A percentile compares a stretch with the other conserved stretches of the same genome.
phyloP scores from a whole-genome alignment of 1,284 basidiomycete species.

The Rhodotorula sp. region DNA sequence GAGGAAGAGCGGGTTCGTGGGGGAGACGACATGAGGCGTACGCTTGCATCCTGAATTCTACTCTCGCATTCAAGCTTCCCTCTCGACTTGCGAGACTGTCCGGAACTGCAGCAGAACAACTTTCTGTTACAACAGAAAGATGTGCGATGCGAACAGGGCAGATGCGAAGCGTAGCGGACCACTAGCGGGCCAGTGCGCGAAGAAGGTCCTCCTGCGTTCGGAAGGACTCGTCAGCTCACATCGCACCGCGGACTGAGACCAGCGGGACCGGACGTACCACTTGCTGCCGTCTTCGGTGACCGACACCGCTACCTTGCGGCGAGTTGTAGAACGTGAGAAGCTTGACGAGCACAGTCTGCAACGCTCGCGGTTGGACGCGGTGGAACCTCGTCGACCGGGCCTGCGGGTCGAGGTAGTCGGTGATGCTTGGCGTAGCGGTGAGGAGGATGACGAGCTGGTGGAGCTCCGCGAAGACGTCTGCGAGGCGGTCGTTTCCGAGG shows the following conservation, averaged over 20 bases:
- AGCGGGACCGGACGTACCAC: constrained; percentile 10
- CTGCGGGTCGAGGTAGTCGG: constrained; percentile 73
- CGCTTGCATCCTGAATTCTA: no score
- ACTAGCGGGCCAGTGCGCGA: constrained; percentile 8
- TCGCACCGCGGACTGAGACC: no score
- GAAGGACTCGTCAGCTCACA: neutral
- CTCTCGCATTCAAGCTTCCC: no score
- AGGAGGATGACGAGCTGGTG: constrained; percentile 76
- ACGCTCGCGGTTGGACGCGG: constrained; percentile 67
- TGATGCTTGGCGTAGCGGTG: constrained; percentile 64
- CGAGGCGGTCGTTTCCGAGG: constrained; percentile 56
- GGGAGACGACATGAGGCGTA: no score
- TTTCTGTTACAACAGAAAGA: no score
- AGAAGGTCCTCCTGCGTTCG: constrained; percentile 21
- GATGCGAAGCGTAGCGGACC: no score
- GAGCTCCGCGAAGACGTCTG: constrained; percentile 75
- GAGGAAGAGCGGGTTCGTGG: constrained; percentile 19
- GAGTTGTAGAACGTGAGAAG: constrained; percentile 51
- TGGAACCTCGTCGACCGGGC: constrained; percentile 69
- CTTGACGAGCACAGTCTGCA: constrained; percentile 78
- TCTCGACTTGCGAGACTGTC: no score
- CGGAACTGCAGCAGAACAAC: no score
- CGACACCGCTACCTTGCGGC: constrained; percentile 8
- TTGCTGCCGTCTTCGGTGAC: constrained; percentile 11
- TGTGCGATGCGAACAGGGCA: no score